Percentiles rank a stretch among this genome's conserved stretches.
phyloP scores from a whole-genome alignment of 768 basidiomycete genomes.

The Lentinula sp. region DNA sequence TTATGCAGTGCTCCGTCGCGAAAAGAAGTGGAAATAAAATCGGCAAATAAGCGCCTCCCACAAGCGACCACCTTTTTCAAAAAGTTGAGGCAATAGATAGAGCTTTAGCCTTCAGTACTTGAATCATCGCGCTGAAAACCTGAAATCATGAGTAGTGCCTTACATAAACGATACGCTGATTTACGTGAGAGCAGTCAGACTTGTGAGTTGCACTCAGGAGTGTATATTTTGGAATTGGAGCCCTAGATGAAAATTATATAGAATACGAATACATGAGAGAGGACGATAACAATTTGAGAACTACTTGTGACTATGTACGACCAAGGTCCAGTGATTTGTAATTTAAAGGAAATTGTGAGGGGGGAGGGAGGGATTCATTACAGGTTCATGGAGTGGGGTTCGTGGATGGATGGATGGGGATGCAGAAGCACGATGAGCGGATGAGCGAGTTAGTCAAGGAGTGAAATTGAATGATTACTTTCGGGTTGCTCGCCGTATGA shows the following conservation, averaged over 20 bases:
- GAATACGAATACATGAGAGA: not conserved
- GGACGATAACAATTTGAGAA: not conserved
- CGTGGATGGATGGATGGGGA: not conserved
- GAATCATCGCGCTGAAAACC: no score
- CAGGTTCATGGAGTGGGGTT: not conserved
- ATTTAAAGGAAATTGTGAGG: constrained; percentile 2
- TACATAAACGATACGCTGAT: no score
- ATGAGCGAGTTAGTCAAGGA: constrained; percentile 9
- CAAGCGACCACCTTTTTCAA: no score
- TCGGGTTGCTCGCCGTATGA: constrained; percentile 78
- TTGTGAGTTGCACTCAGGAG: no score
- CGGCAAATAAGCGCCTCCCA: no score
- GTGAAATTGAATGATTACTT: constrained; percentile 27
- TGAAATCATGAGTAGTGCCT: no score
- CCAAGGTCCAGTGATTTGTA: not conserved
- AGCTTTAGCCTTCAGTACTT: no score
- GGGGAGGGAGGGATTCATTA: not conserved
- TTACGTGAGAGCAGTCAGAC: no score
- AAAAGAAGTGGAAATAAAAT: no score
- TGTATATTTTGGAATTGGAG: not conserved
- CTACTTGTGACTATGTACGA: constrained; percentile 2
- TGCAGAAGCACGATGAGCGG: not conserved
- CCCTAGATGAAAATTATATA: not conserved
- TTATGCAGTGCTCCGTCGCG: no score
- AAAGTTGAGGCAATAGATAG: no score